These are phyloP conservation scores for Hypoxylon sp. DNA, from an alignment of 2,329 filamentous ascomycete species.

Conservation along the genomic window DNA sequence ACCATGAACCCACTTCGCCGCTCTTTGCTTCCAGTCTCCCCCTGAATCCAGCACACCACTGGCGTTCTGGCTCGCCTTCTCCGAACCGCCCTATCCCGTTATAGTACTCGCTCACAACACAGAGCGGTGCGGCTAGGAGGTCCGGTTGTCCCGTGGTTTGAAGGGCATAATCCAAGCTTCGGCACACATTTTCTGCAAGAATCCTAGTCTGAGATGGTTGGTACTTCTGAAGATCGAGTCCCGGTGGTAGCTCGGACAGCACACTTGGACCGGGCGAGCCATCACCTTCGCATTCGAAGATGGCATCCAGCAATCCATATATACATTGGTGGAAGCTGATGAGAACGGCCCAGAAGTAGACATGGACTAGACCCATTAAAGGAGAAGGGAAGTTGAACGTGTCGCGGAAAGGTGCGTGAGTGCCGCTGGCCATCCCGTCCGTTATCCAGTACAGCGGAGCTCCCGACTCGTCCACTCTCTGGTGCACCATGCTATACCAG, in stretches of 20 bases:
- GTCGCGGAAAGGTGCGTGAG: slow-evolving; percentile 61
- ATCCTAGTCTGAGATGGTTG: slow-evolving; percentile 58
- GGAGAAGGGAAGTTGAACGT: slow-evolving; percentile 63
- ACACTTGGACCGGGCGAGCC: slow-evolving; percentile 55
- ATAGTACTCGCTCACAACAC: slow-evolving; percentile 50
- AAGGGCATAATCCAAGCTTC: slow-evolving; percentile 65
- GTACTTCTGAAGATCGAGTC: slow-evolving; percentile 61
- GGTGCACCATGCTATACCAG: slow-evolving; percentile 59
- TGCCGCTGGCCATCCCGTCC: slow-evolving; percentile 48
- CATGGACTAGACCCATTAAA: slow-evolving; percentile 62
- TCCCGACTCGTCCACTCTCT: slow-evolving; percentile 40
- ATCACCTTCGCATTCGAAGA: slow-evolving; percentile 63
- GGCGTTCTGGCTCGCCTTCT: slow-evolving; percentile 47
- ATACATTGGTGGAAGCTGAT: slow-evolving; percentile 66
- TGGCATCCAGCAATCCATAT: slow-evolving; percentile 60
- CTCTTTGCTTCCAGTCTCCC: slow-evolving; percentile 45
- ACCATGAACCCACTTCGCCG: slow-evolving; percentile 43
- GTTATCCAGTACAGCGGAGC: slow-evolving; percentile 58
- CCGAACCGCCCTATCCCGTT: slow-evolving; percentile 43
- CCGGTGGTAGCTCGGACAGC: slow-evolving; percentile 58
- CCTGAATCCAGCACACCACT: slow-evolving; percentile 49
- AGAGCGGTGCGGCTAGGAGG: slow-evolving; percentile 51
- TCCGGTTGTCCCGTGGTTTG: slow-evolving; percentile 55
- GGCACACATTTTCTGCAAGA: slow-evolving; percentile 65
- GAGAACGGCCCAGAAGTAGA: slow-evolving; percentile 69